Percentiles rank a stretch among this genome's conserved stretches.
phyloP scores from a whole-genome alignment of 345 rosid species.

The Linum tenue region DNA sequence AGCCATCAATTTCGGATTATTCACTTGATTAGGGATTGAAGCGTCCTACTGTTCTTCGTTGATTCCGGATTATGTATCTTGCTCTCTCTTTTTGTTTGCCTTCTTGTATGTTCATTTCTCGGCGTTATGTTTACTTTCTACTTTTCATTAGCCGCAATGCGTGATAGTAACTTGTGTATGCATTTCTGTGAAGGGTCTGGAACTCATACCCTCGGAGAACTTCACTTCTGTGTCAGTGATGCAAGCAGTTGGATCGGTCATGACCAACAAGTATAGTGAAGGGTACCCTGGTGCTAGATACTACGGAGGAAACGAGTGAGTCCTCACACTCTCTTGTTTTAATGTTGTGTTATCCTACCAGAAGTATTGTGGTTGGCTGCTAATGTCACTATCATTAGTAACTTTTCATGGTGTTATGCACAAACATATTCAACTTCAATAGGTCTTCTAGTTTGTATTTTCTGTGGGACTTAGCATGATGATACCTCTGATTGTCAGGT shows the following conservation, averaged over 20 bases:
- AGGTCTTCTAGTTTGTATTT: not conserved
- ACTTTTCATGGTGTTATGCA: not conserved
- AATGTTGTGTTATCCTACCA: not conserved
- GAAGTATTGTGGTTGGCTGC: not conserved
- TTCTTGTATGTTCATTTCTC: not conserved
- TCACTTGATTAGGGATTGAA: too few relatives aligned
- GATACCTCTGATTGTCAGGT: slow-evolving; percentile 41
- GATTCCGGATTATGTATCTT: not conserved
- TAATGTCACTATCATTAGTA: not conserved
- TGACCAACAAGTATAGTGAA: slow-evolving; percentile 99
- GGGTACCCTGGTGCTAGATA: slow-evolving; percentile 99
- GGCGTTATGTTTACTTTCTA: not conserved
- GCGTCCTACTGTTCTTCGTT: not conserved
- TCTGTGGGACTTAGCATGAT: slow-evolving; percentile 5
- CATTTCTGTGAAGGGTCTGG: slow-evolving; percentile 56
- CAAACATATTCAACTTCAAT: too few relatives aligned
- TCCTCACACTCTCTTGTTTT: slow-evolving; percentile 5
- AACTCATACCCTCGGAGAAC: slow-evolving; percentile 96
- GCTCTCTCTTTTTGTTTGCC: too few relatives aligned
- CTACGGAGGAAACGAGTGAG: slow-evolving; percentile 99
- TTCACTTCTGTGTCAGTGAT: slow-evolving; percentile 96
- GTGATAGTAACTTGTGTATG: not conserved
- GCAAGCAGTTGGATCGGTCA: slow-evolving; percentile 99
- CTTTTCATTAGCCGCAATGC: not conserved
- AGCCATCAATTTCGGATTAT: too few relatives aligned